Base-by-base conservation (phyloP, 106 monocot species). In the Vanilla planifolia region DNA sequence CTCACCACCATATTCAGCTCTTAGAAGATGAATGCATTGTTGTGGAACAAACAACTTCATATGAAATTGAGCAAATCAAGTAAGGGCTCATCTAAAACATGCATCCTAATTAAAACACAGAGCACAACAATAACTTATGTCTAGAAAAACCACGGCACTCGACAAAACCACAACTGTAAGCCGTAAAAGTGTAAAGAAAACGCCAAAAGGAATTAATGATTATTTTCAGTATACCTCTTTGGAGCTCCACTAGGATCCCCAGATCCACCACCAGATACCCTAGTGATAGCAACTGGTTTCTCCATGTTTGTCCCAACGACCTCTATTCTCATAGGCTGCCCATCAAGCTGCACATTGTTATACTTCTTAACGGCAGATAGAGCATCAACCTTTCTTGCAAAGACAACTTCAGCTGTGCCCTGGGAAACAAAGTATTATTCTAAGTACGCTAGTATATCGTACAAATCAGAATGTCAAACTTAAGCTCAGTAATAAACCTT, bases 391-490 rank as follows among this genome's bases (percentile, higher is more conserved):
- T 74, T 51, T 45, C 85, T 79, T 44, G 89, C 60, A 69, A 94
- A 94, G 19, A 94, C 85, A 63, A 94, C 80, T 77, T 94, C 93
- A 33, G 93, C 93, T 2, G 93, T 94, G 51, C 91, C 90, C 89
- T 96, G 45, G 36, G 57, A 67, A 41, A 32, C 20, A 19, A 48
- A 45, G 42, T 43, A 13, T 11, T 16, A 19, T 11, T 27, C 6
- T 8, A 6, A 26, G n/a, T 34, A 61, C 2, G 15, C 5, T 17
- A 42, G 42, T 15, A 14, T 61, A 22, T 30, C 43, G 6, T 15
- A 46, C 13, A 26, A 43, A 62, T 14, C 27, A 30, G 4, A 32
- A 32, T 53, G 5, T 8, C 11, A 14, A 69, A 63, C 43, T 0
- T 16, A 55, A 21, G 46, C n/a, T 11, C 2, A 23, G 40, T 21